Conservation (phyloP, 148 eudicot species). For the Rhododendron ovatum region DNA sequence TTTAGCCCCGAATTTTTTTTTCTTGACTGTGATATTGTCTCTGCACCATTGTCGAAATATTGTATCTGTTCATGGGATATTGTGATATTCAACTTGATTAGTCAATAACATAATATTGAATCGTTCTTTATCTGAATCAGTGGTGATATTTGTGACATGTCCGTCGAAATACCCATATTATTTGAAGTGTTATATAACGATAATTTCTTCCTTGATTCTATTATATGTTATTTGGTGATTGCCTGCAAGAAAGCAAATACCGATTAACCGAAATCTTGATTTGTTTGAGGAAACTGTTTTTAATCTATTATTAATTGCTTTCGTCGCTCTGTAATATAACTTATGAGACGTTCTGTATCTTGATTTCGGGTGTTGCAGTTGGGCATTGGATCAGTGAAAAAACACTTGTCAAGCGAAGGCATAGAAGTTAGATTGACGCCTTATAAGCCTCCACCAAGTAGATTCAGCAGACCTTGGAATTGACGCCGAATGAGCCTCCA, state of each 20-base stretch:
- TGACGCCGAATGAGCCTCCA: not conserved
- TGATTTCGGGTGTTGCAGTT: conserved; percentile 33
- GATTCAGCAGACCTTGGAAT: not conserved
- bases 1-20: not conserved
- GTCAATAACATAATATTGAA: not conserved
- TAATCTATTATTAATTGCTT: not conserved
- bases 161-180: not conserved
- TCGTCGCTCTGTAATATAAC: not conserved
- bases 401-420: conserved; percentile 54
- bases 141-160: not conserved
- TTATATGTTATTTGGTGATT: not conserved
- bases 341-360: not conserved
- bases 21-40: not conserved
- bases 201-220: not conserved
- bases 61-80: not conserved
- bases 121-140: not conserved
- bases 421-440: conserved; percentile 63
- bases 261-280: not conserved
- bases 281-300: not conserved
- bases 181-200: not conserved
- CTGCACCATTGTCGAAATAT: not conserved
- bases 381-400: conserved; percentile 65
- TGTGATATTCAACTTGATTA: not conserved
- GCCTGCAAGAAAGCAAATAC: not conserved
- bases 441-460: not conserved